phyloP scores from a whole-genome alignment of 352 stramenopile species.

The Aphanomyces stellatus region DNA sequence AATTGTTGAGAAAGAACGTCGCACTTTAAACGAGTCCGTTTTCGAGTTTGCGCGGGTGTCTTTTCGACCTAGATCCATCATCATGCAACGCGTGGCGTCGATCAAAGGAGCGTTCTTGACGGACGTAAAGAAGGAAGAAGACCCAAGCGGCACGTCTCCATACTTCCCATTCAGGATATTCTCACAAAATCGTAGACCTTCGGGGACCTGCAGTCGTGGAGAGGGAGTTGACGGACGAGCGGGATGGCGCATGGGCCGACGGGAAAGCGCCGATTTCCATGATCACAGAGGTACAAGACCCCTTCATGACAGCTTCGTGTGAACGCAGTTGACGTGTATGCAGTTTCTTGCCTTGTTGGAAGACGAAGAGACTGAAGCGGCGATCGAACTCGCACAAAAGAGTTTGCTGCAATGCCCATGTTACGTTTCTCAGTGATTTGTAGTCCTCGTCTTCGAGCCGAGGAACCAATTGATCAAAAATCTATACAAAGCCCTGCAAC shows the following conservation, averaged over 20 bases:
- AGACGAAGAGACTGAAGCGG: conserved; percentile 15
- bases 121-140: background rate
- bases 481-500: conserved; percentile 10
- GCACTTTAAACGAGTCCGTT: no score
- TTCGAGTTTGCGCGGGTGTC: no score
- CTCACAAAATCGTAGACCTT: background rate
- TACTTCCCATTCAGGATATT: no score
- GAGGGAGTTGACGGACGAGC: conserved; percentile 8
- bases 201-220: background rate
- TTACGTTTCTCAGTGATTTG: background rate
- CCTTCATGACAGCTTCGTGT: no score
- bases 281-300: conserved; percentile 14
- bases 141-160: background rate
- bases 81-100: conserved; percentile 9
- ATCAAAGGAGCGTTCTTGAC: background rate
- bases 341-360: conserved; percentile 16
- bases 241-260: conserved; percentile 15
- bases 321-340: no score
- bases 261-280: conserved; percentile 16
- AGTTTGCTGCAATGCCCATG: background rate
- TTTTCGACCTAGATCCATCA: no score
- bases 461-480: conserved; percentile 10
- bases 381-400: conserved; percentile 13
- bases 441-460: conserved; percentile 11
- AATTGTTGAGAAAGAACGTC: no score